These are phyloP conservation scores for Melampsora occidentalis DNA, from an alignment of 1,284 basidiomycete genomes.

Conservation along the genomic window DNA sequence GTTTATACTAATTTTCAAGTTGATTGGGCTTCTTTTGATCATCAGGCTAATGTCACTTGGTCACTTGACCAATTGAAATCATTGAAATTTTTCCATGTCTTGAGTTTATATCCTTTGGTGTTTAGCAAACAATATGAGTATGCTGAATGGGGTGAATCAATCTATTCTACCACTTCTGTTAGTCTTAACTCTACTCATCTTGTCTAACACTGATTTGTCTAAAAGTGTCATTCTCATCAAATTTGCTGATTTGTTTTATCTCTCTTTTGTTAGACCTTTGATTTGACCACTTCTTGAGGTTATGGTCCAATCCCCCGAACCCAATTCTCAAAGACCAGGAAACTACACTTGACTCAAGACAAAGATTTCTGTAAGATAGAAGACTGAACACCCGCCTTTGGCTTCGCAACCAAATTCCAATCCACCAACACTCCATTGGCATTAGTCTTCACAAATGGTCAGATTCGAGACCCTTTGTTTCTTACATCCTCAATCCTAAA, in stretches of 20 bases:
- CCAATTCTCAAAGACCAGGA: conserved; percentile 49
- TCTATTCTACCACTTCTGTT: conserved; percentile 49
- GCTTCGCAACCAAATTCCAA: conserved; percentile 4
- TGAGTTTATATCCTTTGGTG: conserved; percentile 48
- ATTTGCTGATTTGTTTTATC: neutral
- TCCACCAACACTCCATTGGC: neutral
- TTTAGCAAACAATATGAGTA: conserved; percentile 52
- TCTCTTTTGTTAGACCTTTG: neutral
- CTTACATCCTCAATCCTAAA: conserved; percentile 18
- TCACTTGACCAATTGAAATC: conserved; percentile 46
- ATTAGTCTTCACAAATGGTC: conserved; percentile 35
- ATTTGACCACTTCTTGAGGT: conserved; percentile 35
- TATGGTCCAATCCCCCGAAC: conserved; percentile 45
- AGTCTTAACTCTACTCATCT: conserved; percentile 19
- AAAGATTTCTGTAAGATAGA: conserved; percentile 32
- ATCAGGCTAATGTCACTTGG: conserved; percentile 46
- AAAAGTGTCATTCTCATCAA: neutral
- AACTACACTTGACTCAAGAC: conserved; percentile 19
- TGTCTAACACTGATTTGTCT: neutral
- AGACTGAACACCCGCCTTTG: conserved; percentile 24
- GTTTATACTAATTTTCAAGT: conserved; percentile 50
- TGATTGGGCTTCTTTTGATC: conserved; percentile 51
- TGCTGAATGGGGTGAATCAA: conserved; percentile 52
- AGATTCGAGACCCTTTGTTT: conserved; percentile 38
- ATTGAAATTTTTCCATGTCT: conserved; percentile 47